phyloP scores from a whole-genome alignment of 1,139 yeast species.

The Nakaseomyces nivariensis region DNA sequence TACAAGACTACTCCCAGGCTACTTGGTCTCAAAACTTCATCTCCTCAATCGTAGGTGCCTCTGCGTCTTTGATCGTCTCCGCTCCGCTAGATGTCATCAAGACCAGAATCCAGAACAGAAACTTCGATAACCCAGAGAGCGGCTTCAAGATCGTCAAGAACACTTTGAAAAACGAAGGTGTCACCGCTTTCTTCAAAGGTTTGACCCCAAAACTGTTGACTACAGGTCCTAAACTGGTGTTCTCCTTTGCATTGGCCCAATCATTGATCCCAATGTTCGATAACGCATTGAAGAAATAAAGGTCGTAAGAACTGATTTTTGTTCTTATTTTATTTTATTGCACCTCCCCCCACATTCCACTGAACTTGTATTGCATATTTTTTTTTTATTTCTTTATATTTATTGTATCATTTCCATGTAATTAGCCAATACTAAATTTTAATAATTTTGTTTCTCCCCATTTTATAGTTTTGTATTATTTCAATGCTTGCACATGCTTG shows the following conservation, averaged over 20 bases:
- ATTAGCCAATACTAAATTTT: too few species aligned
- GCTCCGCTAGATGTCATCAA: conserved; percentile 98
- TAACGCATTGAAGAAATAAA: conserved; percentile 36
- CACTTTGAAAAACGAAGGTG: conserved; percentile 84
- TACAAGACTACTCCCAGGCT: conserved; percentile 78
- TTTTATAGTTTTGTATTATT: too few species aligned
- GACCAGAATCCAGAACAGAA: conserved; percentile 94
- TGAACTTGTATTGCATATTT: too few species aligned
- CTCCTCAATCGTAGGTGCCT: conserved; percentile 96
- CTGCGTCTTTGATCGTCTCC: conserved; percentile 90
- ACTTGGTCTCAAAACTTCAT: conserved; percentile 93
- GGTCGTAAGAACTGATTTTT: too few species aligned
- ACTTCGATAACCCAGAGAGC: conserved; percentile 90
- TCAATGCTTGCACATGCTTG: too few species aligned
- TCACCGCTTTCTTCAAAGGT: conserved; percentile 91
- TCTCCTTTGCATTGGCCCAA: conserved; percentile 94
- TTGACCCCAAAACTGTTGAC: conserved; percentile 92
- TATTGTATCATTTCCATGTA: too few species aligned
- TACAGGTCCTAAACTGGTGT: conserved; percentile 96
- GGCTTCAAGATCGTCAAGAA: conserved; percentile 89
- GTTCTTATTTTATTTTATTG: too few species aligned
- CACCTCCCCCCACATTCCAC: too few species aligned
- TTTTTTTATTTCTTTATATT: too few species aligned
- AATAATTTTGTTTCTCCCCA: too few species aligned
- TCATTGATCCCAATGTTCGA: conserved; percentile 94